Percentiles rank a stretch among this genome's conserved stretches.
Evolutionary conservation across 2,329 filamentous ascomycete genomes (phyloP).

Genomic region (Chrysoporthe cubensis): DNA sequence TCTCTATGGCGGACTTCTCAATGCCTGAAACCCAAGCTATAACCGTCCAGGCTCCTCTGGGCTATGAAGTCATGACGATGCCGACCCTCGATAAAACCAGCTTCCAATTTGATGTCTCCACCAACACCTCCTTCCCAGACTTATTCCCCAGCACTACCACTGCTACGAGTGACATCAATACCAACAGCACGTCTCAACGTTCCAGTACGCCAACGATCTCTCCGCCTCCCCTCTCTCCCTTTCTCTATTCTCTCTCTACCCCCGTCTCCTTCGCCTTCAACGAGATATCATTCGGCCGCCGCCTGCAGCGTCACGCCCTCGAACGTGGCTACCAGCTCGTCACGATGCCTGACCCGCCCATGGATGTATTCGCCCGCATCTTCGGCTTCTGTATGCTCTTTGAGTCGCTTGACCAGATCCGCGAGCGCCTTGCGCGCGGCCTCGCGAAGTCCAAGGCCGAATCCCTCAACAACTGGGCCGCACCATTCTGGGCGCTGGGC

Average conservation of each 20-base stretch:
- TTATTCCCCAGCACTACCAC: conserved; percentile 32
- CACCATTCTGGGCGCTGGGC: conserved; percentile 27
- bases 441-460: conserved; percentile 17
- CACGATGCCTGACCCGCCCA: conserved; percentile 37
- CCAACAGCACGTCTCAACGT: conserved; percentile 14
- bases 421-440: conserved; percentile 12
- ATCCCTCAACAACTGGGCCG: conserved; percentile 25
- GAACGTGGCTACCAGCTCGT: conserved; percentile 68
- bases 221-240: conserved; percentile 34
- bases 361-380: conserved; percentile 14
- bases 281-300: conserved; percentile 71
- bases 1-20: conserved; percentile 6
- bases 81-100: conserved; percentile 58
- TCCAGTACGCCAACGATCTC: conserved; percentile 31
- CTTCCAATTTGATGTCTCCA: conserved; percentile 49
- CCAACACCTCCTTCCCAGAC: conserved; percentile 33
- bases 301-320: conserved; percentile 67
- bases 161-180: not conserved
- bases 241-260: conserved; percentile 41
- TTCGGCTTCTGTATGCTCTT: conserved; percentile 30
- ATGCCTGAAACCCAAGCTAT: conserved; percentile 18
- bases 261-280: conserved; percentile 63
- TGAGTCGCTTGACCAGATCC: conserved; percentile 27
- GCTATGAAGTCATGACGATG: conserved; percentile 52
- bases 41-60: conserved; percentile 27